Base-by-base conservation (phyloP, 345 rosid genomes). In the Lenwebbia sp. region DNA sequence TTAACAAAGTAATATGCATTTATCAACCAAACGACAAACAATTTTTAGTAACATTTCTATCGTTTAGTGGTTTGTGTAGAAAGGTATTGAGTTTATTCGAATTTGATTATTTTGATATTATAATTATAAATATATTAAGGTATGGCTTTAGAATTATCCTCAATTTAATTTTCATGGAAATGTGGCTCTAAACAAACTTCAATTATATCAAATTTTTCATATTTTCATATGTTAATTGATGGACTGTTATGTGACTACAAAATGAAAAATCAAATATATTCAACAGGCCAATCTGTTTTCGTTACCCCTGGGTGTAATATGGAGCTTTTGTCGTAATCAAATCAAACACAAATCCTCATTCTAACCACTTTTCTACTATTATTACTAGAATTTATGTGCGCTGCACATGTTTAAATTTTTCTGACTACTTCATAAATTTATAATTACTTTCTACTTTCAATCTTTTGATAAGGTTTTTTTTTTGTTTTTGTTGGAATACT, bases 51-150 rank as follows among this genome's bases (percentile, higher is more conserved):
- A 51, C 17, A 51, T 51, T 51, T 12, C 14, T 12, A 3, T 55
- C 10, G 23, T 56, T 56, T 56, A 4, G 10, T 56, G 25, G 6
- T 41, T 41, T 41, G 44, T 41, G 5, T 41, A 4, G 6, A 41
- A 41, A 57, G 1, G 28, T 0, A 10, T 57, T 57, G 0, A 5
- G 13, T 56, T 56, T 11, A 56, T 2, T 57, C 4, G 0, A 58
- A 58, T 58, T 58, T 26, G 30, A 58, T 58, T n/a, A n/a, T n/a
- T n/a, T n/a, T n/a, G n/a, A n/a, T n/a, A n/a, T n/a, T n/a, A n/a
- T n/a, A n/a, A n/a, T n/a, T n/a, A n/a, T 58, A n/a, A 58, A 26
- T 17, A 58, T 7, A 5, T 12, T 58, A 58, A 58, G 5, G 7
- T 57, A n/a, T 26, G 17, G 13, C 13, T 58, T 26, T 26, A 12